Evolutionary conservation across 495 filamentous ascomycete species (phyloP).

Genomic region (Letharia columbiana): DNA sequence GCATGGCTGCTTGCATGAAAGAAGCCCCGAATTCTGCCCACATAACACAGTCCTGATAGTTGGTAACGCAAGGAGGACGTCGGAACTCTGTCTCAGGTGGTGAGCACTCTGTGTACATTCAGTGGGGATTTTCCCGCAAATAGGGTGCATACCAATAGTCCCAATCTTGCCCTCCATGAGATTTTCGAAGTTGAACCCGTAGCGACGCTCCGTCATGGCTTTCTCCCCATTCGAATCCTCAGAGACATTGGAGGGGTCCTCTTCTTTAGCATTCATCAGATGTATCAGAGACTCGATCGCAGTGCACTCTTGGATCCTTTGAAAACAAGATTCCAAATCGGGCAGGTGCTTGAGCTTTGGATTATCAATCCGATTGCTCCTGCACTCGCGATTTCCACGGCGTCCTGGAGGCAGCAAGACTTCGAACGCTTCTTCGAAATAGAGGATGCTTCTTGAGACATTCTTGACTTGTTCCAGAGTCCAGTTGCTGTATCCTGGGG

Average conservation of each 20-base stretch:
- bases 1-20: slow-evolving; percentile 3
- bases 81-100: neutral
- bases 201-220: neutral
- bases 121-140: neutral
- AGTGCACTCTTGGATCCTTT: neutral
- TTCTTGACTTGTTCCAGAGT: neutral
- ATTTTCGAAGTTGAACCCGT: neutral
- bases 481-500: neutral
- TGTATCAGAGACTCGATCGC: neutral
- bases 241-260: neutral
- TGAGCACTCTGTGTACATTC: neutral
- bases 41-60: neutral
- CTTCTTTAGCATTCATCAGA: neutral
- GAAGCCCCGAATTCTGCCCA: neutral
- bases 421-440: slow-evolving; percentile 1
- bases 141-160: neutral
- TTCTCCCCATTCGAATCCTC: neutral
- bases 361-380: neutral
- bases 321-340: neutral
- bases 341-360: neutral
- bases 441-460: neutral
- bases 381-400: neutral
- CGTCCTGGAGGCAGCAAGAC: neutral
- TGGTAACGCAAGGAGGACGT: neutral
- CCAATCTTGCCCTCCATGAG: neutral